Base-by-base conservation (phyloP, 176 grass and related monocot genomes). In the Calamus simplicifolius region DNA sequence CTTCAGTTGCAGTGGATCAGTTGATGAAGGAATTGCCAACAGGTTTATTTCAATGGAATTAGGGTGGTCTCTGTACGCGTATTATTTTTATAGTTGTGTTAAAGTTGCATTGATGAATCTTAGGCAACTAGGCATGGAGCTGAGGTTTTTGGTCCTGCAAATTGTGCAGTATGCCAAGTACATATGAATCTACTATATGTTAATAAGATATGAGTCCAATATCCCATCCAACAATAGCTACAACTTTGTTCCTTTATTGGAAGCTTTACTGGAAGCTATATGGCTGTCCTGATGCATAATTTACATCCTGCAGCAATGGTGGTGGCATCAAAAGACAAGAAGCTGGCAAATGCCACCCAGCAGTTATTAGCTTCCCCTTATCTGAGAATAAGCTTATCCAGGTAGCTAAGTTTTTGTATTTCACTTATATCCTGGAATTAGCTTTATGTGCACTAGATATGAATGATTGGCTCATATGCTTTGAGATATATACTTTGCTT, bases 301-400 rank as follows among this genome's bases (percentile, higher is more conserved):
- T 82, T 21, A 13, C 25, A 57, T 13, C 8, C 58, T 80, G 38
- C 68, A 96, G 91, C 91, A 56, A 96, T 96, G 91, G 91, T 90
- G 49, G 91, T 82, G 23, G 91, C 91, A 69, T 90, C 91, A 10
- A 96, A 96, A 71, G 91, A 96, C 50, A 96, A 80, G 62, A 96
- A 85, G 80, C 71, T 96, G 69, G 83, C 86, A 57, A 76, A 56
- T 30, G 62, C 74, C 70, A 71, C 69, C 79, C 86, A 96, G 49
- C 91, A 96, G 52, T 58, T 96, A 14, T 78, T 96, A 29, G 83
- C 91, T 5, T 96, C 91, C 49, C 83, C 91, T 52, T 79, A 84
- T 83, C 77, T 96, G 57, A 81, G 86, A 54, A 90, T 96, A 68
- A 96, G 77, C 77, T 87, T 86, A 25, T 90, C 91, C 49, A 82